Conservation (phyloP, 1,139 yeast species). For the Kluyveromyces marxianus region DNA sequence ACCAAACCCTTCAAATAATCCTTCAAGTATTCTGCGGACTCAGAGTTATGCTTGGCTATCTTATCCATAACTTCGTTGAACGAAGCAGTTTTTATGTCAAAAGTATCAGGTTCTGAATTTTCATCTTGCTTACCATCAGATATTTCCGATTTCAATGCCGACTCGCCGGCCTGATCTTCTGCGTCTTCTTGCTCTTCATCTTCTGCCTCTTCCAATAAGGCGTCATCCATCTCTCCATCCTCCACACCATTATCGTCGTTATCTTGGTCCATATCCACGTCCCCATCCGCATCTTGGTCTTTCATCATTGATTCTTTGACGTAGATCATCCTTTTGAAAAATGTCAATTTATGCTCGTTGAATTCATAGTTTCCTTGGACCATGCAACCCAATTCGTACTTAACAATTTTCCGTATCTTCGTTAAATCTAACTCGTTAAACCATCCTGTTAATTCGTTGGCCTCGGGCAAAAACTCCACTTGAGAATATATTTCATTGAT, state of each 20-base stretch:
- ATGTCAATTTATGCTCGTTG: constrained; percentile 36
- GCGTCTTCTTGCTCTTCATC: constrained; percentile 28
- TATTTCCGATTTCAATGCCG: constrained; percentile 15
- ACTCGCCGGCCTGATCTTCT: constrained; percentile 21
- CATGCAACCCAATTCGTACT: constrained; percentile 61
- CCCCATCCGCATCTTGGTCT: constrained; percentile 27
- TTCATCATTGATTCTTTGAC: constrained; percentile 26
- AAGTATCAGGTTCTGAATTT: constrained; percentile 15
- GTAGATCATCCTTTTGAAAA: constrained; percentile 30
- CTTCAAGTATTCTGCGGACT: constrained; percentile 35
- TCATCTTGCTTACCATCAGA: constrained; percentile 9
- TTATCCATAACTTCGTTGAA: constrained; percentile 34
- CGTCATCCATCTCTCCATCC: constrained; percentile 31
- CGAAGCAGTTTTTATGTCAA: constrained; percentile 31
- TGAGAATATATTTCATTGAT: constrained; percentile 43
- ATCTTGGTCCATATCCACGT: constrained; percentile 22
- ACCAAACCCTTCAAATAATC: constrained; percentile 35
- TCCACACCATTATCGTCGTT: constrained; percentile 31
- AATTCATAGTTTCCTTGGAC: constrained; percentile 38
- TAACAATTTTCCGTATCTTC: constrained; percentile 57
- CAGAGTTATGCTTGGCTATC: constrained; percentile 32
- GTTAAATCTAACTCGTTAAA: constrained; percentile 52
- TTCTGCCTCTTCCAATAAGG: constrained; percentile 25
- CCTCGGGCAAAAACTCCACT: constrained; percentile 34
- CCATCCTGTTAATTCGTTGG: constrained; percentile 70